Conservation (phyloP, 257 asterid genomes). For the Capsicum baccatum region DNA sequence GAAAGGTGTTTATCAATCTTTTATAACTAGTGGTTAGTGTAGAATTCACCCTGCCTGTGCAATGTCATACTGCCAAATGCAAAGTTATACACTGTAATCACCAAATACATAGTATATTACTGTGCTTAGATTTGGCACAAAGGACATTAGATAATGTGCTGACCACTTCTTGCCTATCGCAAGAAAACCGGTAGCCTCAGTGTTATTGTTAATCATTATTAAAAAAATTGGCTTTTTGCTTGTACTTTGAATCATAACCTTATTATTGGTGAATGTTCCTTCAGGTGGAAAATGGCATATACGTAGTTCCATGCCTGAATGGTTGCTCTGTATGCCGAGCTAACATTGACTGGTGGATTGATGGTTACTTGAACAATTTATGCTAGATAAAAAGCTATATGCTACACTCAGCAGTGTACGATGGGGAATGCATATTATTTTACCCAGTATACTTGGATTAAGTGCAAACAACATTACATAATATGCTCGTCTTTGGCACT, state of each 20-base stretch:
- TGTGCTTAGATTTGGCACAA: not conserved
- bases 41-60: not conserved
- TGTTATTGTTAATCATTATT: not conserved
- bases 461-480: not conserved
- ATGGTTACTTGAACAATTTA: constrained; percentile 1
- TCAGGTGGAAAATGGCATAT: constrained; percentile 14
- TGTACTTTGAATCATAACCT: not conserved
- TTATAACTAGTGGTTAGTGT: not conserved
- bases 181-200: not conserved
- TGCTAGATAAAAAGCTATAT: constrained; percentile 10
- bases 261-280: not conserved
- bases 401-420: not conserved
- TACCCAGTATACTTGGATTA: not conserved
- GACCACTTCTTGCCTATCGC: constrained; percentile 10
- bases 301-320: not conserved
- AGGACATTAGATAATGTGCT: not conserved
- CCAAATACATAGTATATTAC: not conserved
- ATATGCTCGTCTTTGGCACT: not conserved
- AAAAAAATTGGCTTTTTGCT: not conserved
- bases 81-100: not conserved
- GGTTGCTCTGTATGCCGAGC: not conserved
- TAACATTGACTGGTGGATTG: not conserved
- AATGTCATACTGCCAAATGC: not conserved
- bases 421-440: not conserved
- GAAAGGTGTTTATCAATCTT: constrained; percentile 51